Conservation (phyloP, 441 rosid species). For the Pelargonium australe region DNA sequence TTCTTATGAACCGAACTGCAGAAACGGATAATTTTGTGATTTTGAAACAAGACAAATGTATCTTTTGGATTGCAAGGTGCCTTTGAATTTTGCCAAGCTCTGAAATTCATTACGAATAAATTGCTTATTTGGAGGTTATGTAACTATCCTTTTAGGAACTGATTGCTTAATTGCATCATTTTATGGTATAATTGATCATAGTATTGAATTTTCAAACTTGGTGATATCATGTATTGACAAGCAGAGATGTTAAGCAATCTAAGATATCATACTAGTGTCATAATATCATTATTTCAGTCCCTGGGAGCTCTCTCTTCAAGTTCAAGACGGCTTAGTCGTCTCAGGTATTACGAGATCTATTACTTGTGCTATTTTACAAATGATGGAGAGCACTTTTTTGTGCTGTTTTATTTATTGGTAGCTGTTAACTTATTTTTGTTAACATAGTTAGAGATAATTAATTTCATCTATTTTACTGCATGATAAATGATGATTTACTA, state of each 20-base stretch:
- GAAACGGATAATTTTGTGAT: no score
- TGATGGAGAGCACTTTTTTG: neutral
- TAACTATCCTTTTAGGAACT: no score
- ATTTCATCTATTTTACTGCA: conserved; percentile 1
- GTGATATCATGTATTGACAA: no score
- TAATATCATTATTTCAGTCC: conserved; percentile 87
- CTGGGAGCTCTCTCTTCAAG: conserved; percentile 94
- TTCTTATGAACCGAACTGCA: no score
- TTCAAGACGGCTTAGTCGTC: conserved; percentile 87
- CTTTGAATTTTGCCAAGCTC: no score
- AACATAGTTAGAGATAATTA: neutral
- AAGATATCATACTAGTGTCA: conserved; percentile 98
- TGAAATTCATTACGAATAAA: no score
- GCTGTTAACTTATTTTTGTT: neutral
- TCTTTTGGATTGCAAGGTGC: no score
- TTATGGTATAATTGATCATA: no score
- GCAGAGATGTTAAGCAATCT: conserved; percentile 98
- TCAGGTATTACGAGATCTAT: conserved; percentile 51
- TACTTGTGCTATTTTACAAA: neutral
- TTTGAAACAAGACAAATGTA: no score
- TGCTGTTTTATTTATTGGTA: neutral
- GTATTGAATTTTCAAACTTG: no score
- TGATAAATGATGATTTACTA: neutral
- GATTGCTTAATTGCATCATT: no score
- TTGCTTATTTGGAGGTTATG: no score